These are phyloP conservation scores for Aspergillus niger DNA, from an alignment of 2,329 filamentous ascomycete genomes.

Conservation along the genomic window DNA sequence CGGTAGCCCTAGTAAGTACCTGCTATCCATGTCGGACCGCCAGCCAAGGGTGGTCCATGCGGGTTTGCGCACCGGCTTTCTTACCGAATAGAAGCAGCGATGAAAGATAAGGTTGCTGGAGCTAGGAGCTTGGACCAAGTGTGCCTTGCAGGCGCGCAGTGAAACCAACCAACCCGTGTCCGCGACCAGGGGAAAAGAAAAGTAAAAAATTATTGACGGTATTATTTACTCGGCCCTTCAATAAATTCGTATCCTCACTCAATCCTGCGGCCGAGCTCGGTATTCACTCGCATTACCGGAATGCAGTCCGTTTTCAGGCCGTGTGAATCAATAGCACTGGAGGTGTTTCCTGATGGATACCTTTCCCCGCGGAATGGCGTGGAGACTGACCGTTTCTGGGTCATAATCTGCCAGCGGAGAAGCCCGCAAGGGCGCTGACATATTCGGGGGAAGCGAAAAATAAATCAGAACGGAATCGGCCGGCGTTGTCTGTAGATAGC, in stretches of 20 bases:
- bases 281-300: background rate
- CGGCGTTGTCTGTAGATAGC: background rate
- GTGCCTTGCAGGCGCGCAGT: slow-evolving; percentile 17
- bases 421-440: slow-evolving; percentile 3
- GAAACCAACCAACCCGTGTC: slow-evolving; percentile 12
- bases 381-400: slow-evolving; percentile 1
- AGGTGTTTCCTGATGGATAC: background rate
- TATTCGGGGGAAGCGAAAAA: background rate
- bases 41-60: background rate
- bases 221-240: slow-evolving; percentile 2
- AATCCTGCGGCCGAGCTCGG: background rate
- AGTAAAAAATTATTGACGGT: background rate
- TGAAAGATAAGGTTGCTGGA: slow-evolving; percentile 19
- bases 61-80: background rate
- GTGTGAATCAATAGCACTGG: slow-evolving; percentile 3
- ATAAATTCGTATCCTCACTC: background rate
- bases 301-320: background rate
- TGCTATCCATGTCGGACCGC: background rate
- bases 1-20: background rate
- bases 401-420: slow-evolving; percentile 1
- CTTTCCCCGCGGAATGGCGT: background rate
- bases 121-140: slow-evolving; percentile 16
- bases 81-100: slow-evolving; percentile 3
- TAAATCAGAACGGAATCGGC: background rate
- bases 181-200: slow-evolving; percentile 4